phyloP scores from a whole-genome alignment of 129 eudicot species.

The Heracleum sosnowskyi region DNA sequence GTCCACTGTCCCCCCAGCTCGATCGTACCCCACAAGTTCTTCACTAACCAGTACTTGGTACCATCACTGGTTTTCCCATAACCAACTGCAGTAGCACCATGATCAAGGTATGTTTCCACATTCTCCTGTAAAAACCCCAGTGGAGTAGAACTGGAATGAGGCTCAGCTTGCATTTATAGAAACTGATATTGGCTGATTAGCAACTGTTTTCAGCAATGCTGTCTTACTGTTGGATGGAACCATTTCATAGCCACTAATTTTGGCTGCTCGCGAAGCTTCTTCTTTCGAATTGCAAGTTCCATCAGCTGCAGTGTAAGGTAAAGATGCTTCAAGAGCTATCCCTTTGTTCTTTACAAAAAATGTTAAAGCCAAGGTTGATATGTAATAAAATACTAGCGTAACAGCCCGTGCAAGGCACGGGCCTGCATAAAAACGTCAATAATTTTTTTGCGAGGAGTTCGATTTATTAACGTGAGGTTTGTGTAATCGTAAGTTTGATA shows the following conservation, averaged over 20 bases:
- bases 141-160: slow-evolving; percentile 18
- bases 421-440: no score
- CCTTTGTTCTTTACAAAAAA: slow-evolving; percentile 24
- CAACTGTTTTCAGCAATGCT: slow-evolving; percentile 21
- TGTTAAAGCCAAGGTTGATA: no score
- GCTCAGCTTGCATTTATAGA: slow-evolving; percentile 17
- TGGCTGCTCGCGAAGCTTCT: slow-evolving; percentile 13
- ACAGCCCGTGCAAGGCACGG: no score
- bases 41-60: slow-evolving; percentile 28
- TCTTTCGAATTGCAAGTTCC: slow-evolving; percentile 17
- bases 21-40: slow-evolving; percentile 28
- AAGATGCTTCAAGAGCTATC: slow-evolving; percentile 19
- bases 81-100: slow-evolving; percentile 28
- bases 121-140: slow-evolving; percentile 22
- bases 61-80: slow-evolving; percentile 22
- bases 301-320: slow-evolving; percentile 18
- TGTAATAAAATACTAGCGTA: no score
- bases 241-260: slow-evolving; percentile 15
- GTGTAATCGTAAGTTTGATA: no score
- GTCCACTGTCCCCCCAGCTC: slow-evolving; percentile 46
- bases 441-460: no score
- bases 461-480: no score
- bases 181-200: slow-evolving; percentile 25
- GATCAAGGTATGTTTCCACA: slow-evolving; percentile 22
- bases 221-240: slow-evolving; percentile 17